Conservation (phyloP, 1,284 basidiomycete species). For the Hemileia vastatrix region DNA sequence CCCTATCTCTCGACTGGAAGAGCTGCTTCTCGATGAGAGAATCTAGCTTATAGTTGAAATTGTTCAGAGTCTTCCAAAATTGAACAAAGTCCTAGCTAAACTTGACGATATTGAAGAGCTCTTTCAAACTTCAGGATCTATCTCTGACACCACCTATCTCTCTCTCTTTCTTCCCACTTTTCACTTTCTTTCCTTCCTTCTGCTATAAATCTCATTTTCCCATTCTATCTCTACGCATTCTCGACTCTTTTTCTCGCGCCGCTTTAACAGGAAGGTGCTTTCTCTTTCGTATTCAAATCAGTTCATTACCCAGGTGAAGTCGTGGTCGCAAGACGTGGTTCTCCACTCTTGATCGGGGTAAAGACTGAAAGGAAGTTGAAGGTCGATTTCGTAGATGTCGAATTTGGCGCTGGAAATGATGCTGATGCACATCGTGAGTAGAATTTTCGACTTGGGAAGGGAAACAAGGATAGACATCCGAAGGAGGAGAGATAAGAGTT, state of each 20-base stretch:
- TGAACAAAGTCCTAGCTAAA: too few relatives aligned
- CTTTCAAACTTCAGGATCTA: background rate
- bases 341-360: conserved; percentile 91
- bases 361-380: conserved; percentile 99
- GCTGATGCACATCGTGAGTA: too few relatives aligned
- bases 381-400: conserved; percentile 98
- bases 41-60: too few relatives aligned
- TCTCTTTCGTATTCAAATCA: conserved; percentile 99
- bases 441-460: background rate
- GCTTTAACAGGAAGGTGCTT: conserved; percentile 67
- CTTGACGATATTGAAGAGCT: too few relatives aligned
- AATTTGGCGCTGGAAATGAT: conserved; percentile 65
- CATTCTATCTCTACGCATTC: background rate
- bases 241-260: background rate
- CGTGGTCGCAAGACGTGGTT: conserved; percentile 90
- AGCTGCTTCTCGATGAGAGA: too few relatives aligned
- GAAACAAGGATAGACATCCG: conserved; percentile 37
- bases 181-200: background rate
- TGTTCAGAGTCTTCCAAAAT: too few relatives aligned
- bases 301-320: conserved; percentile 90
- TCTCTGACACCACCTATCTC: background rate
- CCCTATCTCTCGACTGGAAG: too few relatives aligned
- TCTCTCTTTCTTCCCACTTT: background rate
- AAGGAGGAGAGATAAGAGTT: too few relatives aligned
- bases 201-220: background rate